These are phyloP conservation scores for Acer yangbiense DNA, from an alignment of 345 rosid genomes.

Conservation along the genomic window DNA sequence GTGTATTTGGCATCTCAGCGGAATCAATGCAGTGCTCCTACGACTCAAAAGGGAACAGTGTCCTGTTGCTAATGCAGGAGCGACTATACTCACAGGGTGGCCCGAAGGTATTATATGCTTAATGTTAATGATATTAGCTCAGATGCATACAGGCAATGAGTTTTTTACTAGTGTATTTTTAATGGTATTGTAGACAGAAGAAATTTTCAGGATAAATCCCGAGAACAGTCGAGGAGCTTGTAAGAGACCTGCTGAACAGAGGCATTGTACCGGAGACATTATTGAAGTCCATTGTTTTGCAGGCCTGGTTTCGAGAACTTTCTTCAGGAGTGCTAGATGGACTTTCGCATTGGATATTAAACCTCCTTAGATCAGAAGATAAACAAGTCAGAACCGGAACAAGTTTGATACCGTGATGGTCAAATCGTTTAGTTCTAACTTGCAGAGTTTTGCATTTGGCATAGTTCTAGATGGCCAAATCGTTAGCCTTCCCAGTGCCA, in stretches of 20 bases:
- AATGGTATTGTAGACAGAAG: too few relatives aligned
- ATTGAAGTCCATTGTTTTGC: constrained; percentile 94
- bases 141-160: neutral
- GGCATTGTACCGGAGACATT: constrained; percentile 75
- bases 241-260: constrained; percentile 84
- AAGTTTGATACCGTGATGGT: too few relatives aligned
- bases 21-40: constrained; percentile 93
- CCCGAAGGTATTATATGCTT: constrained; percentile 55
- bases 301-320: constrained; percentile 61
- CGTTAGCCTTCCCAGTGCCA: too few relatives aligned
- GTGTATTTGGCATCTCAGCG: constrained; percentile 94
- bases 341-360: constrained; percentile 34
- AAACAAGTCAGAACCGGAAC: too few relatives aligned
- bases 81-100: constrained; percentile 73
- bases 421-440: too few relatives aligned
- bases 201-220: too few relatives aligned
- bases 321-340: constrained; percentile 68
- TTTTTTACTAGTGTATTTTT: too few relatives aligned
- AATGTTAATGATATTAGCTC: neutral
- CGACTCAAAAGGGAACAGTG: constrained; percentile 83
- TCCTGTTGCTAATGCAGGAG: constrained; percentile 88
- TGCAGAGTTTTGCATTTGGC: neutral
- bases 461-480: constrained; percentile 1
- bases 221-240: constrained; percentile 88
- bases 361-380: too few relatives aligned